A percentile compares a stretch with the other conserved stretches of the same genome.
phyloP scores from a whole-genome alignment of 208 protist species.

The Acanthamoeba castellanii region DNA sequence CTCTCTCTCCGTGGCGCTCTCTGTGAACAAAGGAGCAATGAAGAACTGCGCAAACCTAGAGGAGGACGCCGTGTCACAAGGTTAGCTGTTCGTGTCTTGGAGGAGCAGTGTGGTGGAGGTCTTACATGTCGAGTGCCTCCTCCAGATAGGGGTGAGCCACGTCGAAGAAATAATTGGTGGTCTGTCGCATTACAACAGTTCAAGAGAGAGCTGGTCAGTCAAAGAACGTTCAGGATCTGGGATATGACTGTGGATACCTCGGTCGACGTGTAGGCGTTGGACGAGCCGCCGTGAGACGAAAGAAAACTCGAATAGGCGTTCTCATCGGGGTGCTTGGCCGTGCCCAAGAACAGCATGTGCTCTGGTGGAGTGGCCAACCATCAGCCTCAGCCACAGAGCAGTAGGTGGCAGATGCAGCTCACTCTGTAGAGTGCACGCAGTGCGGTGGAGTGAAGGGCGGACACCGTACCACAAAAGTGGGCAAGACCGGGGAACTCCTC shows the following conservation, averaged over 20 bases:
- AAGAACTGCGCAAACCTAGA: conserved; percentile 84
- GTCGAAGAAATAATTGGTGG: conserved; percentile 86
- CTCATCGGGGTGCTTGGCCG: conserved; percentile 86
- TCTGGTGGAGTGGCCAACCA: conserved; percentile 75
- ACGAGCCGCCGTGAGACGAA: conserved; percentile 80
- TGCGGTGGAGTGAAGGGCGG: not conserved
- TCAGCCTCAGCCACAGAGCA: not conserved
- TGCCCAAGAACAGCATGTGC: conserved; percentile 90
- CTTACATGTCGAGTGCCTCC: conserved; percentile 41
- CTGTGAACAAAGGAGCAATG: conserved; percentile 82
- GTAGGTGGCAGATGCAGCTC: not conserved
- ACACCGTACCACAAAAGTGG: conserved; percentile 85
- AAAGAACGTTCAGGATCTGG: no score
- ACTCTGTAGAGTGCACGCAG: not conserved
- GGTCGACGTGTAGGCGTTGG: conserved; percentile 85
- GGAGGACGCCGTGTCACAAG: not conserved
- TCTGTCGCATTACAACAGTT: not conserved
- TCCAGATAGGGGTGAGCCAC: conserved; percentile 76
- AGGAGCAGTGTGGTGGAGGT: not conserved
- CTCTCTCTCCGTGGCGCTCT: conserved; percentile 78
- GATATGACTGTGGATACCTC: not conserved
- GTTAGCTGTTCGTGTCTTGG: not conserved
- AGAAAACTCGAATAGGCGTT: conserved; percentile 79
- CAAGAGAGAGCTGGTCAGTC: no score
- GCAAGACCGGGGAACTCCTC: conserved; percentile 89